Conservation (phyloP, 345 rosid genomes). For the Noccaea bulbosa region DNA sequence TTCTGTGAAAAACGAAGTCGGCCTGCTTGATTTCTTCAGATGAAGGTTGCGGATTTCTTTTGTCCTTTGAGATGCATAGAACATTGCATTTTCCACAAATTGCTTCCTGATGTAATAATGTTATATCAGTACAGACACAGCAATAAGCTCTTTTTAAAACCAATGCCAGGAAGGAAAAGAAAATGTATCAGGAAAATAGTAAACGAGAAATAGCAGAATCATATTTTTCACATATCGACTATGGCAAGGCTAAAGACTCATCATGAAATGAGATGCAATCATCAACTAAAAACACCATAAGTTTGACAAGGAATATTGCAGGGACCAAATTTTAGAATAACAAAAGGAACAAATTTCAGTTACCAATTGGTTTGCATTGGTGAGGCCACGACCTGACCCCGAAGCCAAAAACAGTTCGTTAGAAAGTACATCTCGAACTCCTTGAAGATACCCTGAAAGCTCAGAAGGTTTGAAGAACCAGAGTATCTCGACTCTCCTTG, state of each 20-base stretch:
- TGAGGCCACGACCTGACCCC: slow-evolving; percentile 76
- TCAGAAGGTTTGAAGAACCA: slow-evolving; percentile 80
- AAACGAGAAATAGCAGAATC: slow-evolving; percentile 4
- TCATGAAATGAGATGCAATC: neutral
- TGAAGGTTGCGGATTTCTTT: slow-evolving; percentile 67
- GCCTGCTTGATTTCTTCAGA: slow-evolving; percentile 59
- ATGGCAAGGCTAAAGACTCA: neutral
- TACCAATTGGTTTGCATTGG: slow-evolving; percentile 77
- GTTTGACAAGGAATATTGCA: neutral
- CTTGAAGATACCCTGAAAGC: slow-evolving; percentile 46
- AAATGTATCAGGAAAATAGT: neutral
- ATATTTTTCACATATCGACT: neutral
- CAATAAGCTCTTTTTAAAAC: neutral
- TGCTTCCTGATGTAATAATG: slow-evolving; percentile 58
- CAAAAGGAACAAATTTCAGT: slow-evolving; percentile 19
- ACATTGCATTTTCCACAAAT: slow-evolving; percentile 82
- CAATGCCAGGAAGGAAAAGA: slow-evolving; percentile 2
- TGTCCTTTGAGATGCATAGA: slow-evolving; percentile 69
- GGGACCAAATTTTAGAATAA: neutral
- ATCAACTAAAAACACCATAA: neutral
- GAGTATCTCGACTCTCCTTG: slow-evolving; percentile 58
- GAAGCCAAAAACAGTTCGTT: slow-evolving; percentile 81
- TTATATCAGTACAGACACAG: slow-evolving; percentile 6
- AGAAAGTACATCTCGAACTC: slow-evolving; percentile 31
- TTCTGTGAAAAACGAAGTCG: slow-evolving; percentile 62